Evolutionary conservation across 108 stramenopile species (phyloP).

Genomic region (Licmophora abbreviata): DNA sequence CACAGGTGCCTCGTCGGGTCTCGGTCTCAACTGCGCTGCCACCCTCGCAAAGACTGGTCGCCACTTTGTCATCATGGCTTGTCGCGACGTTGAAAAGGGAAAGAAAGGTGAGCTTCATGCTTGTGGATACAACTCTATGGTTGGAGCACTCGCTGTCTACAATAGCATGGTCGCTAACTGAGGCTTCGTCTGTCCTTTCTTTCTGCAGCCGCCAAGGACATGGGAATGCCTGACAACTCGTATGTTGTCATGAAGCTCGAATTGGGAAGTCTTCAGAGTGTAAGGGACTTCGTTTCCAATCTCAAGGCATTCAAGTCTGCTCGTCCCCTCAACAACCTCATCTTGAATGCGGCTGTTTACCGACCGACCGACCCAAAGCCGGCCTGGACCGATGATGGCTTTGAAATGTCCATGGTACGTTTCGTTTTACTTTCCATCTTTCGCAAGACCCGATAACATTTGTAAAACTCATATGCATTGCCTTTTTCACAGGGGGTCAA

Average conservation of each 20-base stretch:
- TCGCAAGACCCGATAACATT: no score
- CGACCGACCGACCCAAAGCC: slow-evolving; percentile 84
- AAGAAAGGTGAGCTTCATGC: slow-evolving; percentile 48
- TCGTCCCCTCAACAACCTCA: slow-evolving; percentile 79
- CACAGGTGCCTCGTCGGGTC: slow-evolving; percentile 88
- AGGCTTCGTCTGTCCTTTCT: neutral
- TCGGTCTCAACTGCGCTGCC: slow-evolving; percentile 74
- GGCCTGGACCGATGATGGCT: slow-evolving; percentile 93
- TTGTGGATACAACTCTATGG: neutral
- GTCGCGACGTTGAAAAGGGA: slow-evolving; percentile 83
- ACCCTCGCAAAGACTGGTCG: slow-evolving; percentile 78
- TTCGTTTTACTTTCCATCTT: no score
- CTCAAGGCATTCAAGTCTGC: slow-evolving; percentile 91
- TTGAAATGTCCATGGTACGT: slow-evolving; percentile 94
- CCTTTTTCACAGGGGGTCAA: no score
- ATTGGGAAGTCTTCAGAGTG: slow-evolving; percentile 79
- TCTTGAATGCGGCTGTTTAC: slow-evolving; percentile 97
- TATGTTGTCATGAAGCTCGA: slow-evolving; percentile 89
- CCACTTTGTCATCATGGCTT: slow-evolving; percentile 91
- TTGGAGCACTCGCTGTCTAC: neutral
- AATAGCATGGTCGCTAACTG: neutral
- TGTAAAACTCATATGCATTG: no score
- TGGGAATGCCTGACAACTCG: slow-evolving; percentile 57
- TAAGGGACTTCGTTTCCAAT: slow-evolving; percentile 87
- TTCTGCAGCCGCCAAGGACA: slow-evolving; percentile 64